A percentile compares a stretch with the other conserved stretches of the same genome.
phyloP scores from a whole-genome alignment of 2,329 filamentous ascomycete species.

The Aureobasidium leucospermi region DNA sequence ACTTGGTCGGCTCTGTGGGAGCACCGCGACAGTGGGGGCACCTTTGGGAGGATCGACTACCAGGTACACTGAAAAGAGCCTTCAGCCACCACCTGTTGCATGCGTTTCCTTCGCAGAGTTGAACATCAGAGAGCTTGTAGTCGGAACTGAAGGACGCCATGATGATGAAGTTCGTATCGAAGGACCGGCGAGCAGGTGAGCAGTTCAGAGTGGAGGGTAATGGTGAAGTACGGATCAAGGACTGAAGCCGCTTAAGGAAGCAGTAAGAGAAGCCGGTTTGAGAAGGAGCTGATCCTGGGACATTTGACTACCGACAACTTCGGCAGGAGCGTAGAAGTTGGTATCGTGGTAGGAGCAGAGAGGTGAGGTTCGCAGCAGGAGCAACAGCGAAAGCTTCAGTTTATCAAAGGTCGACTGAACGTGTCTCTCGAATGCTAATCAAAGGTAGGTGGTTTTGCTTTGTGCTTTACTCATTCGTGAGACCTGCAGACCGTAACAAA shows the following conservation, averaged over 20 bases:
- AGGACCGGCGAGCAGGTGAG: neutral
- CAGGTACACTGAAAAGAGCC: neutral
- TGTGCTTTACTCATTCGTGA: neutral
- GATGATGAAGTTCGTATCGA: neutral
- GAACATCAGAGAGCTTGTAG: neutral
- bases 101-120: neutral
- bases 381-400: too few relatives aligned
- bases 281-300: too few relatives aligned
- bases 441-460: neutral
- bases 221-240: too few relatives aligned
- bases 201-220: too few relatives aligned
- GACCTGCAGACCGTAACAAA: constrained; percentile 1
- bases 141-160: neutral
- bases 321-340: too few relatives aligned
- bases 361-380: too few relatives aligned
- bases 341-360: too few relatives aligned
- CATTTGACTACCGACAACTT: too few relatives aligned
- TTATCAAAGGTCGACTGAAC: too few relatives aligned
- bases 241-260: too few relatives aligned
- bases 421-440: too few relatives aligned
- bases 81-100: neutral
- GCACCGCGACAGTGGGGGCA: neutral
- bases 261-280: too few relatives aligned
- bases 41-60: neutral
- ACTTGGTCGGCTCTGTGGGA: neutral